A percentile compares a stretch with the other conserved stretches of the same genome.
These are phyloP conservation scores for Wickerhamiella parazyma DNA, from an alignment of 805 yeast species.

Conservation along the genomic window DNA sequence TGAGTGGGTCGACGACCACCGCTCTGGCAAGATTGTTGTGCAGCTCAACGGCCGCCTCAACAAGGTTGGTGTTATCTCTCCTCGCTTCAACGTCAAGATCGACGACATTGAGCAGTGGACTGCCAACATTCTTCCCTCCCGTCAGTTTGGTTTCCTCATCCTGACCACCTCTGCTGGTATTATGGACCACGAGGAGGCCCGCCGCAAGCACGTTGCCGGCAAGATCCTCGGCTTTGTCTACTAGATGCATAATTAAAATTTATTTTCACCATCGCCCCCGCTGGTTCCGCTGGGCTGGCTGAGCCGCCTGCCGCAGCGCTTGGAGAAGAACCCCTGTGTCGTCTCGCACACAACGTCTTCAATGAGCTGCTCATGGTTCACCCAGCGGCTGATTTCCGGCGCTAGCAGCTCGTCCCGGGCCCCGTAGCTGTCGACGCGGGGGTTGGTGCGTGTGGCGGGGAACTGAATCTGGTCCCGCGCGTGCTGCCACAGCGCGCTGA, in stretches of 20 bases:
- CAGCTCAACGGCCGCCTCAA: constrained; percentile 96
- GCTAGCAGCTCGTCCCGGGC: constrained; percentile 16
- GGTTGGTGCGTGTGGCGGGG: constrained; percentile 16
- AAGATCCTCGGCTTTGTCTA: constrained; percentile 96
- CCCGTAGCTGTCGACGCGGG: constrained; percentile 19
- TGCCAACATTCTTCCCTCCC: constrained; percentile 94
- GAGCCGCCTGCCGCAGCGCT: constrained; percentile 3
- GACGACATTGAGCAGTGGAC: constrained; percentile 97
- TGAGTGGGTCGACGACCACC: constrained; percentile 97
- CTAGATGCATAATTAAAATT: constrained; percentile 32
- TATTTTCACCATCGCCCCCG: too few relatives aligned
- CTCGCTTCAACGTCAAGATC: constrained; percentile 95
- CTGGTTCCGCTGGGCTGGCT: too few relatives aligned
- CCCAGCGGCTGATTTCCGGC: neutral
- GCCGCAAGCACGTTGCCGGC: constrained; percentile 99
- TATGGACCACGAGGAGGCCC: constrained; percentile 99
- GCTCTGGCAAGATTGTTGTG: constrained; percentile 94
- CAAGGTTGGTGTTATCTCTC: constrained; percentile 98
- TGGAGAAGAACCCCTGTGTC: constrained; percentile 1
- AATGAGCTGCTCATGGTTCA: constrained; percentile 1
- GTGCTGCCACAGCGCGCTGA: constrained; percentile 15
- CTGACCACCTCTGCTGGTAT: constrained; percentile 98
- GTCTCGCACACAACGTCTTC: constrained; percentile 7
- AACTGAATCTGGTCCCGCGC: constrained; percentile 18
- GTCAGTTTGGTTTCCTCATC: constrained; percentile 97